These are phyloP conservation scores for Saccharata proteae DNA, from an alignment of 2,329 filamentous ascomycete genomes.

Conservation along the genomic window DNA sequence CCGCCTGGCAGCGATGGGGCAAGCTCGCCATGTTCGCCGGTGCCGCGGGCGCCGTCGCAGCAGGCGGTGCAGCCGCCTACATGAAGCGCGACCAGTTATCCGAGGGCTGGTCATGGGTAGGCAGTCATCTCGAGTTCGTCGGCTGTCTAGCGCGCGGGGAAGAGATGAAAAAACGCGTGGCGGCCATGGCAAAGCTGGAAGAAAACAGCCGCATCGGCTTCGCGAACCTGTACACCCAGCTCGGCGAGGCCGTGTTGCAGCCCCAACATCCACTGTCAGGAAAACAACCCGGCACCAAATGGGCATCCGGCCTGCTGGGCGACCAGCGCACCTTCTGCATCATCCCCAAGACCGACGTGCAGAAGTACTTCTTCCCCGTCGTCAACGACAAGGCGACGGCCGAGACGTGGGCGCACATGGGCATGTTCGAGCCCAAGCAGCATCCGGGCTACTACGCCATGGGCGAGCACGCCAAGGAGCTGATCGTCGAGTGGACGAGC, in stretches of 20 bases:
- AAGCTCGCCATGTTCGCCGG: constrained; percentile 78
- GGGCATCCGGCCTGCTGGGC: constrained; percentile 48
- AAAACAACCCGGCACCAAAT: constrained; percentile 29
- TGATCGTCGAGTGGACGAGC: constrained; percentile 53
- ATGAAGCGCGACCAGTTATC: constrained; percentile 69
- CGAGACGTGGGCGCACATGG: constrained; percentile 70
- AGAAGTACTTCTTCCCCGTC: constrained; percentile 22
- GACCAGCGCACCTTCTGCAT: constrained; percentile 81
- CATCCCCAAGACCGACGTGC: constrained; percentile 24
- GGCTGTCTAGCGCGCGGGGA: constrained; percentile 76
- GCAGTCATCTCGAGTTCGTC: constrained; percentile 87
- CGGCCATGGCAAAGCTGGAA: constrained; percentile 53
- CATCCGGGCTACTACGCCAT: constrained; percentile 64
- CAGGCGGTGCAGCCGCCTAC: constrained; percentile 75
- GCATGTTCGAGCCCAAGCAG: constrained; percentile 60
- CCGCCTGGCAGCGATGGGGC: constrained; percentile 66
- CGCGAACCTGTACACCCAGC: constrained; percentile 73
- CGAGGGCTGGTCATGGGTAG: constrained; percentile 67
- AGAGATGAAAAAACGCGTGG: constrained; percentile 64
- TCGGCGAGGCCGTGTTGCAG: constrained; percentile 55
- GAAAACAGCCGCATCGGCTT: constrained; percentile 61
- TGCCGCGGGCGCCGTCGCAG: constrained; percentile 66
- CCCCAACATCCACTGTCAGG: too few species aligned
- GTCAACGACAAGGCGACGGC: constrained; percentile 70
- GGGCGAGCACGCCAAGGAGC: constrained; percentile 50